Evolutionary conservation across 306 rosid species (phyloP), one percentile per base, ranked within the genome.

Genomic region (Quercus agrifolia): DNA sequence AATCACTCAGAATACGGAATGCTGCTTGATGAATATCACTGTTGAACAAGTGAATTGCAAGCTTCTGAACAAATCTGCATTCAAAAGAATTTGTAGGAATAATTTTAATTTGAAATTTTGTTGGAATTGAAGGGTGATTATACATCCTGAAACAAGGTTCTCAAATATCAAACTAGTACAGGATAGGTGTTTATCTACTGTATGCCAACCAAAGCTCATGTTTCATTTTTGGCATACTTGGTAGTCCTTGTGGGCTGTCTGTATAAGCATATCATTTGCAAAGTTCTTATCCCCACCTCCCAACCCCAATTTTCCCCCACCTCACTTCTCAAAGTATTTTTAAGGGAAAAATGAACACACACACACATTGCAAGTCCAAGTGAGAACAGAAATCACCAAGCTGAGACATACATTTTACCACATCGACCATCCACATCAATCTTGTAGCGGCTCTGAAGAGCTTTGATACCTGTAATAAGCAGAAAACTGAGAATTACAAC

Each of bases 11-110:
- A 74, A 95, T 46, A 2, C 99, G 94, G 51, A 84, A 92, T 61
- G 98, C 91, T 1, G 94, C 96, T 85, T 93, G 99, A 82, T 95
- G 87, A 71, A 66, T 77, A 79, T 91, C 86, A 17, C 99, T 96
- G 5, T 89, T 92, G 81, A 95, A 95, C 83, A 93, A 63, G 71
- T 86, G 88, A 74, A 83, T 21, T 5, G 98, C 97, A 77, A 93
- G 86, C 91, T 90, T 95, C 81, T 90, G 94, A 74, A 91, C 66
- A 73, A 87, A 91, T 78, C 98, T 95, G 92, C 83, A 81, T 73
- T 73, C 33, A 31, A 70, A 72, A 67, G 54, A 84, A 77, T 11
- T 41, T 19, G 8, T 35, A 54, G 20, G 41, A 68, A 56, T 67
- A 19, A 62, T 69, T 56, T 72, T 52, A 13, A 67, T 33, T 68